Percentiles rank a stretch among this genome's conserved stretches.
Evolutionary conservation across 1,139 yeast genomes (phyloP).

Genomic region (Candida frijolesensis): DNA sequence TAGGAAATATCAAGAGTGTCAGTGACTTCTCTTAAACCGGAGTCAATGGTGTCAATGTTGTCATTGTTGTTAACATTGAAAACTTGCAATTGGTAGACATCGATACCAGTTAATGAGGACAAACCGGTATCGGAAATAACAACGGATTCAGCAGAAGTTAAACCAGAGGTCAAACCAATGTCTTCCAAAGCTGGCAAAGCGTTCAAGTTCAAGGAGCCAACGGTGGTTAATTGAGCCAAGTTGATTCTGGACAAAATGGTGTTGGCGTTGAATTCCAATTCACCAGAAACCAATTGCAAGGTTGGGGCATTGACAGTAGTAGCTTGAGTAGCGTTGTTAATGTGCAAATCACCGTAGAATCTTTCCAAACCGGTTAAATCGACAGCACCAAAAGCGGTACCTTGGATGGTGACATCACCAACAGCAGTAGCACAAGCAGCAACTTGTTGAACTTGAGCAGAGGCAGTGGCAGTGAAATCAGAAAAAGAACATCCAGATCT

Average conservation of each 20-base stretch:
- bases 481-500: slow-evolving; percentile 58
- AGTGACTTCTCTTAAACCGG: slow-evolving; percentile 74
- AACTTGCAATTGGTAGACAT: slow-evolving; percentile 66
- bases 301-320: slow-evolving; percentile 72
- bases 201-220: slow-evolving; percentile 74
- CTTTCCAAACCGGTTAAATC: slow-evolving; percentile 60
- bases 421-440: slow-evolving; percentile 76
- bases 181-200: slow-evolving; percentile 81
- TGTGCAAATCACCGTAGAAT: slow-evolving; percentile 72
- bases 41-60: slow-evolving; percentile 65
- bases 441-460: slow-evolving; percentile 73
- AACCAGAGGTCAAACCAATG: slow-evolving; percentile 73
- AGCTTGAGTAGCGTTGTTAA: slow-evolving; percentile 67
- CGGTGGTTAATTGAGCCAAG: slow-evolving; percentile 79
- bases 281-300: slow-evolving; percentile 73
- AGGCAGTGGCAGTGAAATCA: slow-evolving; percentile 68
- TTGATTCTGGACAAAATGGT: slow-evolving; percentile 69
- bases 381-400: slow-evolving; percentile 57
- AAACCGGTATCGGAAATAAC: slow-evolving; percentile 86
- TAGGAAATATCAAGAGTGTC: slow-evolving; percentile 75
- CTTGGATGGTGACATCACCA: slow-evolving; percentile 75
- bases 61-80: slow-evolving; percentile 88
- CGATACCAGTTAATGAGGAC: slow-evolving; percentile 77
- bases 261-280: slow-evolving; percentile 61
- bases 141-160: slow-evolving; percentile 72